phyloP scores from a whole-genome alignment of 2,329 filamentous ascomycete genomes.

The Xylaria sp. region DNA sequence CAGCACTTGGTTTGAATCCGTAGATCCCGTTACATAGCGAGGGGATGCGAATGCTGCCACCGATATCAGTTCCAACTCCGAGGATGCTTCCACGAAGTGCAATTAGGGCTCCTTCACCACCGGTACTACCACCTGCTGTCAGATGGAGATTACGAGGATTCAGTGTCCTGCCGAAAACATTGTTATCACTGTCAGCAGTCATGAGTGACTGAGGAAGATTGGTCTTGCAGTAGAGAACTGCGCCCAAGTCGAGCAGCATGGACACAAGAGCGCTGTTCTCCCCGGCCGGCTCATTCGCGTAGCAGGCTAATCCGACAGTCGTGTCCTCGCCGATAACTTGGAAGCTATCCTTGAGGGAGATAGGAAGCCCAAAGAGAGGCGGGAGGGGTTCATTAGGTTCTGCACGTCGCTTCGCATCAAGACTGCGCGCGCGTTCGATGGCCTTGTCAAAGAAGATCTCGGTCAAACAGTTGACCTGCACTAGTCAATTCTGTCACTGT shows the following conservation, averaged over 20 bases:
- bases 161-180: constrained; percentile 48
- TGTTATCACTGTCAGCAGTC: constrained; percentile 48
- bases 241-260: constrained; percentile 50
- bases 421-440: constrained; percentile 45
- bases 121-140: constrained; percentile 45
- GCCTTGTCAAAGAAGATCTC: constrained; percentile 55
- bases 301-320: constrained; percentile 30
- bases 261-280: constrained; percentile 46
- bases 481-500: background rate
- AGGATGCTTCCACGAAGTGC: constrained; percentile 29
- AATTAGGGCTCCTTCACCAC: constrained; percentile 38
- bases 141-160: constrained; percentile 46
- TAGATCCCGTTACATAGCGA: constrained; percentile 41
- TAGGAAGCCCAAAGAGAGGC: constrained; percentile 63
- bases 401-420: constrained; percentile 44
- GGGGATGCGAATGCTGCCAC: constrained; percentile 42
- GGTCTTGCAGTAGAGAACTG: constrained; percentile 58
- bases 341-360: constrained; percentile 54
- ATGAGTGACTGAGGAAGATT: constrained; percentile 61
- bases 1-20: constrained; percentile 41
- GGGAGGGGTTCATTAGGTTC: constrained; percentile 49
- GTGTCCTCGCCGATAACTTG: constrained; percentile 32
- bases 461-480: constrained; percentile 43
- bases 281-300: constrained; percentile 17
- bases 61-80: constrained; percentile 34